Evolutionary conservation across 2,329 filamentous ascomycete genomes (phyloP), one percentile per base, ranked within the genome.

Genomic region (Cadophora luteo-olivacea): DNA sequence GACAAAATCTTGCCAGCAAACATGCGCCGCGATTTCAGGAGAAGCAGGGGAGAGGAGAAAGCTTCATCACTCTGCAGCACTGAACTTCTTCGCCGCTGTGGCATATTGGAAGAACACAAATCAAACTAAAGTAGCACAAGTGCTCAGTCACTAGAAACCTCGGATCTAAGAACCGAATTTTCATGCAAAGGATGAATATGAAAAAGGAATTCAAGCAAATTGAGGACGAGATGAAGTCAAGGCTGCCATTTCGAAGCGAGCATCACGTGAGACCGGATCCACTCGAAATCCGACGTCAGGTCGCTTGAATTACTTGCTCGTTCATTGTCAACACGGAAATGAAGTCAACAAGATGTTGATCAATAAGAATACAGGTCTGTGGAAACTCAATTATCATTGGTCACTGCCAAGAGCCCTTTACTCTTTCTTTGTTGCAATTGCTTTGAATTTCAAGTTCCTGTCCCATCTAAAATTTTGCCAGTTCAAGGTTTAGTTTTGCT

Each of bases 301-400:
- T 62, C 29, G 32, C 36, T 7, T 45, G 33, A 14, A 9, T 66
- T 49, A 3, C 25, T 63, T n/a, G 22, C 48, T 33, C 48, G 29
- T 51, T 25, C 52, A 68, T 45, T 22, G 6, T 41, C 41, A 25
- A 51, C 52, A 49, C 19, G 7, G 33, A 49, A n/a, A 57, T 25
- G 19, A 58, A 55, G 19, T 57, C 33, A 22, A 14, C 49, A 63
- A 29, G 14, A 80, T 80, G 78, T 70, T 78, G 29, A 71, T 79
- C 33, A 80, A 80, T 69, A 71, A 77, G 64, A 68, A 75, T 29
- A 77, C 70, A 60, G 76, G 78, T 79, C 66, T 57, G 64, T 70
- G 29, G 6, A 24, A 9, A 22, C n/a, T 36, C 63, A 11, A 9
- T 38, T 14, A 38, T 38, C 9, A 14, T 7, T 38, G 9, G 8